A percentile compares a stretch with the other conserved stretches of the same genome.
Conservation (phyloP, 192 early-diverging fungal genomes). For the Glomus cerebriforme region DNA sequence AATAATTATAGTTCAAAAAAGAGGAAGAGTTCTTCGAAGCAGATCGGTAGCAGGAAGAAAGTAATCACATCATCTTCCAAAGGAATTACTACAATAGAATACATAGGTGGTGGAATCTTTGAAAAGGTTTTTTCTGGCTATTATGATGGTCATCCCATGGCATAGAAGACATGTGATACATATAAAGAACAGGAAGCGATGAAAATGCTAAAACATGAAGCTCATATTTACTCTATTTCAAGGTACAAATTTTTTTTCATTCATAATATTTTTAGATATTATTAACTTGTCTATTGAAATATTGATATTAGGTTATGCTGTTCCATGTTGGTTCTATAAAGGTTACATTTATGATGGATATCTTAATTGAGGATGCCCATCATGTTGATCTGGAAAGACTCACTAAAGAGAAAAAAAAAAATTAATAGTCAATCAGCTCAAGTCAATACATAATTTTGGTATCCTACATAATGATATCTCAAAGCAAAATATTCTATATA, state of each 20-base stretch:
- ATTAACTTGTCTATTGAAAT: slow-evolving; percentile 23
- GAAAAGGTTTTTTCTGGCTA: slow-evolving; percentile 9
- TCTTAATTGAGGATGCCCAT: slow-evolving; percentile 11
- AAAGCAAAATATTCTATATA: no score
- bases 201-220: slow-evolving; percentile 19
- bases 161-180: no score
- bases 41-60: background rate
- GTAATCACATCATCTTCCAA: background rate
- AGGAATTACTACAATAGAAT: slow-evolving; percentile 8
- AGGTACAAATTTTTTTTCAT: slow-evolving; percentile 9
- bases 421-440: no score
- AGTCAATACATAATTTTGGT: no score
- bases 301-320: slow-evolving; percentile 7
- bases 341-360: slow-evolving; percentile 5
- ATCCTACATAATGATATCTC: no score
- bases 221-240: slow-evolving; percentile 14
- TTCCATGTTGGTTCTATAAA: background rate
- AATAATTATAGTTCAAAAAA: background rate
- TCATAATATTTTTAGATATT: slow-evolving; percentile 4
- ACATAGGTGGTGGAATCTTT: slow-evolving; percentile 16
- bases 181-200: background rate
- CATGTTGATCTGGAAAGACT: background rate
- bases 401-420: no score
- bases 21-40: slow-evolving; percentile 6
- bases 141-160: background rate